Conservation (phyloP, 305 asterid species). For the Fraxinus nigra region DNA sequence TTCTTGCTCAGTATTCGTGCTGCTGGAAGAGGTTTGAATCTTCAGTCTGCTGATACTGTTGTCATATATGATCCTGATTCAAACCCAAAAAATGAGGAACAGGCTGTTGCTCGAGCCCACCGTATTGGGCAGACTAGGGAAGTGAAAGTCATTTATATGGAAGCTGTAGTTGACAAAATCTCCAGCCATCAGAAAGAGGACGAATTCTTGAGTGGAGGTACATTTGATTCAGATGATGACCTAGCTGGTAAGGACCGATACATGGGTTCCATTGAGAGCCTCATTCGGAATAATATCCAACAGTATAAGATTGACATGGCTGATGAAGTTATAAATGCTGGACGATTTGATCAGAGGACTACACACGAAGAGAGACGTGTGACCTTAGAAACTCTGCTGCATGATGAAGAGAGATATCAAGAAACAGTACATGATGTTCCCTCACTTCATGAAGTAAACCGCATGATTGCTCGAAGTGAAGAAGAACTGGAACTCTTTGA, state of each 20-base stretch:
- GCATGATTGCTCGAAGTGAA: slow-evolving; percentile 98
- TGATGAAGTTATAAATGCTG: slow-evolving; percentile 99
- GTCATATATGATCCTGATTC: slow-evolving; percentile 99
- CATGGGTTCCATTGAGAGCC: slow-evolving; percentile 92
- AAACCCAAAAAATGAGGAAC: slow-evolving; percentile 98
- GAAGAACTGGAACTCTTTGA: slow-evolving; percentile 92
- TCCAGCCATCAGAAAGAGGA: slow-evolving; percentile 95
- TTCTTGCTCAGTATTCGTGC: slow-evolving; percentile 99
- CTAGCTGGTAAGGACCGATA: slow-evolving; percentile 96
- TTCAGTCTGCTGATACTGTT: slow-evolving; percentile 98
- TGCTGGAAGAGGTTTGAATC: slow-evolving; percentile 98
- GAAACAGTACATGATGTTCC: slow-evolving; percentile 96
- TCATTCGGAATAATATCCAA: slow-evolving; percentile 92
- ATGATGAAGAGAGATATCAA: slow-evolving; percentile 97
- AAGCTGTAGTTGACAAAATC: slow-evolving; percentile 92
- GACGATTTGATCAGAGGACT: slow-evolving; percentile 98
- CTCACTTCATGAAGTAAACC: slow-evolving; percentile 93
- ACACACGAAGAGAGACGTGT: slow-evolving; percentile 98
- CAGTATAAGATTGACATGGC: slow-evolving; percentile 99
- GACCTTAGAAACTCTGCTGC: slow-evolving; percentile 90
- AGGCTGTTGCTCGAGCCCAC: slow-evolving; percentile 99
- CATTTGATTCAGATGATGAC: slow-evolving; percentile 91
- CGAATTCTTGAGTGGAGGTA: slow-evolving; percentile 73
- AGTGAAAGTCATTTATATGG: slow-evolving; percentile 97
- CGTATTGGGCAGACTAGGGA: slow-evolving; percentile 99